Evolutionary conservation across 2,329 filamentous ascomycete genomes (phyloP).

Genomic region (Paecilomyces sp.): DNA sequence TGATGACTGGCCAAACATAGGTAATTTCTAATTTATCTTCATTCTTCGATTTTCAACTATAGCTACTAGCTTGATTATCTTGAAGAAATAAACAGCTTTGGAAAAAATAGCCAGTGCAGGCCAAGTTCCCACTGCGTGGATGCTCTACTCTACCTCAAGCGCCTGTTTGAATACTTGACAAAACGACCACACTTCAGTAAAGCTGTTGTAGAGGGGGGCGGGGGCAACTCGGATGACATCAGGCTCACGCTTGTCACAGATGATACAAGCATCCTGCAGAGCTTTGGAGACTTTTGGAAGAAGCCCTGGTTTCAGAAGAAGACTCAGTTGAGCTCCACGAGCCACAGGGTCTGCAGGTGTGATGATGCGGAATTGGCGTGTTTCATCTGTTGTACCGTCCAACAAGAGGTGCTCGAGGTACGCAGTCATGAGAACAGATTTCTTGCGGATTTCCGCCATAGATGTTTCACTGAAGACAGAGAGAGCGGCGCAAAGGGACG

Average conservation of each 20-base stretch:
- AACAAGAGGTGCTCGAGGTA: conserved; percentile 65
- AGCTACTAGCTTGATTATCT: not conserved
- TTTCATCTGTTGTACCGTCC: conserved; percentile 25
- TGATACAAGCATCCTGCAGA: conserved; percentile 63
- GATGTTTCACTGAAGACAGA: conserved; percentile 65
- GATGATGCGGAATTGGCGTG: conserved; percentile 51
- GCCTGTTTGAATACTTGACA: conserved; percentile 26
- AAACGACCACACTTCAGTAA: conserved; percentile 62
- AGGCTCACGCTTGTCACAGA: conserved; percentile 76
- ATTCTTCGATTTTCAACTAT: not conserved
- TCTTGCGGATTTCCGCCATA: conserved; percentile 60
- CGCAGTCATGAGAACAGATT: conserved; percentile 64
- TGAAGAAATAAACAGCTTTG: not conserved
- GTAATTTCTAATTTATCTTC: conserved; percentile 18
- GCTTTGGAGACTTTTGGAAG: conserved; percentile 60
- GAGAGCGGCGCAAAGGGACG: conserved; percentile 62
- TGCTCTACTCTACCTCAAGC: conserved; percentile 6
- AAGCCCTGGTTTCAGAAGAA: conserved; percentile 62
- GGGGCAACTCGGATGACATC: conserved; percentile 78
- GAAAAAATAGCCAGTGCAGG: not conserved
- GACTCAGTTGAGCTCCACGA: conserved; percentile 69
- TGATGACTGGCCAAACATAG: conserved; percentile 29
- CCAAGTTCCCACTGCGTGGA: not conserved
- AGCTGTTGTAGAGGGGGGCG: conserved; percentile 74
- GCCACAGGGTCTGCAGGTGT: conserved; percentile 61